Conservation (phyloP, 768 basidiomycete genomes). For the Trichaptum fuscoviolaceum region DNA sequence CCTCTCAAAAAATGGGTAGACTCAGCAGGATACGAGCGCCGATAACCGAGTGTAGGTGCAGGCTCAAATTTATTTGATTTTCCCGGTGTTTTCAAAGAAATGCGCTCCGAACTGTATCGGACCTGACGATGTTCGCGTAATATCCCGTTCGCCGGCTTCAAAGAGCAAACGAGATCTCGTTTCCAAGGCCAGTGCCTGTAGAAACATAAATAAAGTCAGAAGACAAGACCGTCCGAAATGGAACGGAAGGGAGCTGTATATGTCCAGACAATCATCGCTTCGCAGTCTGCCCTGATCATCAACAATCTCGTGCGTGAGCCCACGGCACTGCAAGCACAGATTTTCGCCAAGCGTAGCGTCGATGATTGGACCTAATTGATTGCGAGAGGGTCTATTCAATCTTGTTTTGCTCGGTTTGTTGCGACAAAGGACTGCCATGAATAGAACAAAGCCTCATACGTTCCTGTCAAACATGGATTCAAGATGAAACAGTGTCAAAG, state of each 20-base stretch:
- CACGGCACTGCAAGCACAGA: neutral
- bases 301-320: neutral
- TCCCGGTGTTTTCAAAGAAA: constrained; percentile 1
- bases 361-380: neutral
- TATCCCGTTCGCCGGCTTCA: neutral
- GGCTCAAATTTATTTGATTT: neutral
- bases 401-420: neutral
- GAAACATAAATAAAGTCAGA: neutral
- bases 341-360: neutral
- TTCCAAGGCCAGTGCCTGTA: neutral
- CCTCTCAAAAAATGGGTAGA: neutral
- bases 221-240: neutral
- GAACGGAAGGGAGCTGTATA: neutral
- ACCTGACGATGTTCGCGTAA: neutral
- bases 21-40: neutral
- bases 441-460: neutral
- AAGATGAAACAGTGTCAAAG: neutral
- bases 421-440: neutral
- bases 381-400: neutral
- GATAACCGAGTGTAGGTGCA: neutral
- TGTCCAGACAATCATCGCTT: neutral
- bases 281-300: neutral
- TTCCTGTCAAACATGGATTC: neutral
- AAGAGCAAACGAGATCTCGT: neutral
- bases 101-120: neutral